phyloP scores from a whole-genome alignment of 2,329 filamentous ascomycete genomes.

The Penicillium sp. region DNA sequence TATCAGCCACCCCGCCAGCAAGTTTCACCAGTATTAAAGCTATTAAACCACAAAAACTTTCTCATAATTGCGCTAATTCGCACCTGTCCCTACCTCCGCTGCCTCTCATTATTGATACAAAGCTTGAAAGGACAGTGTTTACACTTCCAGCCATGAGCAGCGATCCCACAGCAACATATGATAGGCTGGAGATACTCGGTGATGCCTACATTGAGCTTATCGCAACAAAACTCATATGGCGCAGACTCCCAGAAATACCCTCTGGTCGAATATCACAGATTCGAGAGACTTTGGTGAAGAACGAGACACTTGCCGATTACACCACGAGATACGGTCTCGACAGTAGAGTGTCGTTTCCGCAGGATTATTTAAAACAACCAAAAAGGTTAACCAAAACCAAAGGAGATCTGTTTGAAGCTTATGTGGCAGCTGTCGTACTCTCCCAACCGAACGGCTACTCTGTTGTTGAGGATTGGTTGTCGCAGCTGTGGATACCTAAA shows the following conservation, averaged over 20 bases:
- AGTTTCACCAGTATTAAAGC: neutral
- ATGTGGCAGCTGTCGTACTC: conserved; percentile 77
- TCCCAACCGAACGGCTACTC: conserved; percentile 69
- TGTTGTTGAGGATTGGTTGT: conserved; percentile 72
- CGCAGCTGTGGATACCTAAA: conserved; percentile 72
- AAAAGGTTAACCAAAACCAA: conserved; percentile 73
- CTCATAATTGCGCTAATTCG: neutral
- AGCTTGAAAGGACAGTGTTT: conserved; percentile 67
- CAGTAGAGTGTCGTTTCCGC: conserved; percentile 63
- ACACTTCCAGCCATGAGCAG: conserved; percentile 63
- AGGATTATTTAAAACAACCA: conserved; percentile 48
- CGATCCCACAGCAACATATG: conserved; percentile 61
- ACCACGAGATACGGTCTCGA: conserved; percentile 73
- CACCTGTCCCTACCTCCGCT: conserved; percentile 42
- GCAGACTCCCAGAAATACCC: conserved; percentile 68
- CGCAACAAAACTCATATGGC: conserved; percentile 74
- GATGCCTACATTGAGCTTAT: conserved; percentile 84
- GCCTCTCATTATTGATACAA: conserved; percentile 64
- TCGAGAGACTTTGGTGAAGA: conserved; percentile 80
- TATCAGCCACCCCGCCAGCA: neutral
- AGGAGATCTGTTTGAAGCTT: conserved; percentile 90
- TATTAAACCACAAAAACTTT: neutral
- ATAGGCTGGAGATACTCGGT: conserved; percentile 85
- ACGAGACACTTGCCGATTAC: conserved; percentile 74
- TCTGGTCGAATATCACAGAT: conserved; percentile 75